Evolutionary conservation across 1,284 basidiomycete species (phyloP).

Genomic region (Somion occarium): DNA sequence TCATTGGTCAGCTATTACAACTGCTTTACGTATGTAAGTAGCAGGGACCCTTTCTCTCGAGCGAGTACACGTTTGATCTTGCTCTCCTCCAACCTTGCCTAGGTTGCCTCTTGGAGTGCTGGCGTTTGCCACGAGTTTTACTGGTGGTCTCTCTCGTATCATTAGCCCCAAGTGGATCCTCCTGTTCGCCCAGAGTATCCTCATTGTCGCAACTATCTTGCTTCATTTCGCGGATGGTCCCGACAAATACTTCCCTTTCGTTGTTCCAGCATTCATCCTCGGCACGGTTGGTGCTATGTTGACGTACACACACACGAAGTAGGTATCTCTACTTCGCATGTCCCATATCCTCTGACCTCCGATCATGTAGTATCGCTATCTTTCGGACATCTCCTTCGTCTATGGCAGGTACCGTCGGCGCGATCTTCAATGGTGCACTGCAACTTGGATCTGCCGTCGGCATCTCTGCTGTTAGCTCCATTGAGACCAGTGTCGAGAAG

Average conservation of each 20-base stretch:
- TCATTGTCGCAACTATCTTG: conserved; percentile 36
- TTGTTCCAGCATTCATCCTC: conserved; percentile 45
- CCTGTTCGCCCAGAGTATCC: conserved; percentile 33
- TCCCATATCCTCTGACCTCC: neutral
- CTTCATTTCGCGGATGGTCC: conserved; percentile 37
- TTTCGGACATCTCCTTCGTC: conserved; percentile 41
- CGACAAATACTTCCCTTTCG: conserved; percentile 40
- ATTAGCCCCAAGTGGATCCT: conserved; percentile 42
- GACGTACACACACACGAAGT: conserved; percentile 31
- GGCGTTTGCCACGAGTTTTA: conserved; percentile 33
- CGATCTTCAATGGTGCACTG: conserved; percentile 50
- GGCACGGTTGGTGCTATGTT: conserved; percentile 37
- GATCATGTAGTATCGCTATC: conserved; percentile 40
- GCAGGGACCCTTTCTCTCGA: neutral
- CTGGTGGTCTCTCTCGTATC: conserved; percentile 33
- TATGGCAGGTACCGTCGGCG: conserved; percentile 49
- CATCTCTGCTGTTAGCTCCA: conserved; percentile 41
- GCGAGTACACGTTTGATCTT: neutral
- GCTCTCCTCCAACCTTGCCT: neutral
- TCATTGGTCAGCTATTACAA: conserved; percentile 33
- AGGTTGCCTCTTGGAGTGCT: conserved; percentile 40
- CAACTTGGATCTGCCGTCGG: conserved; percentile 49
- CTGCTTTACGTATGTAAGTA: conserved; percentile 35
- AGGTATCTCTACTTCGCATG: conserved; percentile 14
- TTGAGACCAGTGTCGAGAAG: conserved; percentile 40